These are phyloP conservation scores for Trifolium fragiferum DNA, from an alignment of 306 rosid species.

Conservation along the genomic window DNA sequence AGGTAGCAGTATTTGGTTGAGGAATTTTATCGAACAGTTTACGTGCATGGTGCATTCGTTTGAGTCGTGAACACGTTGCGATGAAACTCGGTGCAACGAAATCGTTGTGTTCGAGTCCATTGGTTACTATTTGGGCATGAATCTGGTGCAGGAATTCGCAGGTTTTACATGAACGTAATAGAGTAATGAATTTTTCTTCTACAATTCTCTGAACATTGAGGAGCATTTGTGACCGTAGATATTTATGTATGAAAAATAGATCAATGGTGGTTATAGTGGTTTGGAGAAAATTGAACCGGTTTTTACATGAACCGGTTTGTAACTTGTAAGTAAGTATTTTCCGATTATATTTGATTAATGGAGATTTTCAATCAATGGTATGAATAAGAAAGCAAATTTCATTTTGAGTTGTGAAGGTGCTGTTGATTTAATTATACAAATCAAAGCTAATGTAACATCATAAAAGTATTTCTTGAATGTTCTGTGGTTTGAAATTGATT, in stretches of 20 bases:
- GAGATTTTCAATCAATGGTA: neutral
- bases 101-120: constrained; percentile 57
- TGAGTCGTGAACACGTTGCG: constrained; percentile 46
- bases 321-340: too few relatives aligned
- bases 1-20: constrained; percentile 55
- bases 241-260: neutral
- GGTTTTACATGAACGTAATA: constrained; percentile 73
- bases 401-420: neutral
- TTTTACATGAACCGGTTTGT: neutral
- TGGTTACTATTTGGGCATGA: constrained; percentile 56
- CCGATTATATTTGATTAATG: too few relatives aligned
- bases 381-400: neutral
- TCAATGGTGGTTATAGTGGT: neutral
- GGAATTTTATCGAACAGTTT: constrained; percentile 61
- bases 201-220: constrained; percentile 41
- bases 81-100: constrained; percentile 59
- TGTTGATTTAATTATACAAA: neutral
- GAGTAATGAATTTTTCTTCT: constrained; percentile 64
- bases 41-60: constrained; percentile 54
- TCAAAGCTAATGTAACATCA: neutral
- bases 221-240: constrained; percentile 9
- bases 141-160: constrained; percentile 52
- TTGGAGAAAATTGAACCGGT: neutral
- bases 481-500: neutral
- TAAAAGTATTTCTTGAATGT: neutral